A percentile compares a stretch with the other conserved stretches of the same genome.
These are phyloP conservation scores for Aureobasidium sp. DNA, from an alignment of 2,329 filamentous ascomycete genomes.

Conservation along the genomic window DNA sequence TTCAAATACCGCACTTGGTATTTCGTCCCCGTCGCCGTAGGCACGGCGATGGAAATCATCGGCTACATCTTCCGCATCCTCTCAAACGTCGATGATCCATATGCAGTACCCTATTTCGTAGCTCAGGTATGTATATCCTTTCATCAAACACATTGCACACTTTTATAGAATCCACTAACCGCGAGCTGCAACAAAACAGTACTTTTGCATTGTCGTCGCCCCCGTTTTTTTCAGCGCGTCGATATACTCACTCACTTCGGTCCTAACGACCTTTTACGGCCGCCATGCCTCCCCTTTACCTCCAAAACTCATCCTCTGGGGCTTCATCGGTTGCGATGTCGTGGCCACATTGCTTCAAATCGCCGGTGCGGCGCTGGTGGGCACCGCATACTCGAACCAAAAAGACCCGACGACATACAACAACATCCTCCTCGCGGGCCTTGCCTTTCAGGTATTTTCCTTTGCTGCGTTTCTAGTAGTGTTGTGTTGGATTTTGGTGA, in stretches of 20 bases:
- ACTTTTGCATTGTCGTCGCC: slow-evolving; percentile 53
- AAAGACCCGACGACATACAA: slow-evolving; percentile 44
- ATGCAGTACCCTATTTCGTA: slow-evolving; percentile 47
- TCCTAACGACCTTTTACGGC: slow-evolving; percentile 40
- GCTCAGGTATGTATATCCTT: slow-evolving; percentile 25
- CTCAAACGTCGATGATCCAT: slow-evolving; percentile 43
- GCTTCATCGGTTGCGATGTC: slow-evolving; percentile 48
- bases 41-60: slow-evolving; percentile 40
- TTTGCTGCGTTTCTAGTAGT: slow-evolving; percentile 39
- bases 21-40: slow-evolving; percentile 39
- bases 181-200: slow-evolving; percentile 31
- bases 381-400: slow-evolving; percentile 39
- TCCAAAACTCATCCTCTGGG: slow-evolving; percentile 41
- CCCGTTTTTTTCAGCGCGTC: slow-evolving; percentile 50
- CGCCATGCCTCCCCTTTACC: slow-evolving; percentile 36
- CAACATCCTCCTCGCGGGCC: slow-evolving; percentile 46
- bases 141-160: too few species aligned
- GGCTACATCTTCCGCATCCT: slow-evolving; percentile 43
- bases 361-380: slow-evolving; percentile 46
- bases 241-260: slow-evolving; percentile 47
- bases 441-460: slow-evolving; percentile 46
- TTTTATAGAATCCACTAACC: too few species aligned
- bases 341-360: slow-evolving; percentile 47
- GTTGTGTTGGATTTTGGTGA: background rate
- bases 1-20: slow-evolving; percentile 36